Conservation (phyloP, 306 rosid genomes). For the Vigna radiata region DNA sequence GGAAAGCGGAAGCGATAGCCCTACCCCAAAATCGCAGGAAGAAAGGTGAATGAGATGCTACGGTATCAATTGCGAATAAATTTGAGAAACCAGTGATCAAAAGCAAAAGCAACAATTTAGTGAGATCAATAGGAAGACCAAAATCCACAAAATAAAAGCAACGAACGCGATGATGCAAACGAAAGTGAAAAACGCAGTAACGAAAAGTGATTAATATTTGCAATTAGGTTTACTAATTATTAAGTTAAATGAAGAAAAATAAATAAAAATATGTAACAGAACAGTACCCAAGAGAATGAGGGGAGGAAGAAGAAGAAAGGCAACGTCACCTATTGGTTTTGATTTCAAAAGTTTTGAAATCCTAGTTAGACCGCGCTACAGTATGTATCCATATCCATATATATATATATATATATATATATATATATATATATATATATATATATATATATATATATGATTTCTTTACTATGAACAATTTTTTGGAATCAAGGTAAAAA, state of each 20-base stretch:
- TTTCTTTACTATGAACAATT: too few species aligned
- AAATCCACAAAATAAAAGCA: background rate
- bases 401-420: too few species aligned
- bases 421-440: too few species aligned
- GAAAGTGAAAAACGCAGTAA: background rate
- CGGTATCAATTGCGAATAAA: too few species aligned
- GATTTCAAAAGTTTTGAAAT: too few species aligned
- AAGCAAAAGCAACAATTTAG: too few species aligned
- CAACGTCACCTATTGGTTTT: background rate
- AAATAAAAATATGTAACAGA: background rate
- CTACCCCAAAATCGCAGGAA: background rate
- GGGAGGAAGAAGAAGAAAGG: background rate
- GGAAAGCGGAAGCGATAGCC: background rate
- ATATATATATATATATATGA: too few species aligned
- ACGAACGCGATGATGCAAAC: background rate
- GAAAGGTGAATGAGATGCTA: too few species aligned
- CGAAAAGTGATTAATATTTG: background rate
- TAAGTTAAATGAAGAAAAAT: background rate
- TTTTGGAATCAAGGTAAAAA: too few species aligned
- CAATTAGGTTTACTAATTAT: background rate
- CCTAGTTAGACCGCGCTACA: slow-evolving; percentile 13
- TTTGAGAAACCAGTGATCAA: too few species aligned
- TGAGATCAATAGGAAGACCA: background rate
- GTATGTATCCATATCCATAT: too few species aligned
- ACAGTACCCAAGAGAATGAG: background rate